Evolutionary conservation across 2,329 filamentous ascomycete species (phyloP).

Genomic region (Fusarium udum): DNA sequence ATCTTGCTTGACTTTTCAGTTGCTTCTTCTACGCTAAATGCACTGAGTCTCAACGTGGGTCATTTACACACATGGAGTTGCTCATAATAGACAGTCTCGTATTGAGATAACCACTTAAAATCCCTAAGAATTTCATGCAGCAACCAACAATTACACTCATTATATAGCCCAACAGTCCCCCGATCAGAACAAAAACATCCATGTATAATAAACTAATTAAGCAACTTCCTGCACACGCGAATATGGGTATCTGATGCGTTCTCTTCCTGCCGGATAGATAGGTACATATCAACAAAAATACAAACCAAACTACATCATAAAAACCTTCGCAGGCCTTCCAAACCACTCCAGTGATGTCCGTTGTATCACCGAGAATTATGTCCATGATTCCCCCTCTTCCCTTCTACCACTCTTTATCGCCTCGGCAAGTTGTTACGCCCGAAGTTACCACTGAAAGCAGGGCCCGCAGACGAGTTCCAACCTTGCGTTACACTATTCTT

Average conservation of each 20-base stretch:
- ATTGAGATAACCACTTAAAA: no score
- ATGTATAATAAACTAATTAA: slow-evolving; percentile 28
- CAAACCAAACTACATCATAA: slow-evolving; percentile 18
- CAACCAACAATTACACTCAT: neutral
- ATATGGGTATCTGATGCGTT: slow-evolving; percentile 46
- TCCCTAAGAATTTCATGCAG: neutral
- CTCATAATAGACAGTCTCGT: neutral
- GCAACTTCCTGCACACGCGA: slow-evolving; percentile 34
- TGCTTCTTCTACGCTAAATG: neutral
- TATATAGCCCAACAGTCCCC: neutral
- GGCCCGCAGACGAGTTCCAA: slow-evolving; percentile 55
- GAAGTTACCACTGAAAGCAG: slow-evolving; percentile 51
- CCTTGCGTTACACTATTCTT: slow-evolving; percentile 80
- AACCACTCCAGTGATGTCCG: neutral
- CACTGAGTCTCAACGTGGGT: neutral
- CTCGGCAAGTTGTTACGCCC: slow-evolving; percentile 58
- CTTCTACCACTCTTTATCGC: slow-evolving; percentile 50
- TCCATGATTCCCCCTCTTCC: slow-evolving; percentile 13
- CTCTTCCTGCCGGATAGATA: slow-evolving; percentile 36
- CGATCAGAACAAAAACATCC: neutral
- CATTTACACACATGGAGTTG: neutral
- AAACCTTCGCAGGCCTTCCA: neutral
- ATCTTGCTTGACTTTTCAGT: neutral
- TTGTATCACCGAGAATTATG: neutral
- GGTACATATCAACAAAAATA: slow-evolving; percentile 32